Conservation (phyloP, 305 asterid species). For the Galium porrigens region DNA sequence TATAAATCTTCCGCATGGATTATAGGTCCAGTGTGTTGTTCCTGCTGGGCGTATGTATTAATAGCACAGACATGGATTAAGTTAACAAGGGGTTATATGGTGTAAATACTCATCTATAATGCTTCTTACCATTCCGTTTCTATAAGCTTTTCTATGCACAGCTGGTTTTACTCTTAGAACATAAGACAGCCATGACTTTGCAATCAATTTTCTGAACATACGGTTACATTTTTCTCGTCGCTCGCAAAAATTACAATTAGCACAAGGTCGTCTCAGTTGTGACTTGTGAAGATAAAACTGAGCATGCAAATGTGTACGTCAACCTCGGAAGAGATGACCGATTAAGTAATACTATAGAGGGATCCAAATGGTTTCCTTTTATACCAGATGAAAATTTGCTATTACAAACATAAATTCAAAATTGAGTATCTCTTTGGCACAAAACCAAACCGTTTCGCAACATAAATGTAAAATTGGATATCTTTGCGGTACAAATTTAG, state of each 20-base stretch:
- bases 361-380: neutral
- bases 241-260: neutral
- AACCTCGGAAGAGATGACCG: neutral
- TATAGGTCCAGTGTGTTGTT: slow-evolving; percentile 17
- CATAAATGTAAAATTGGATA: too few relatives aligned
- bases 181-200: neutral
- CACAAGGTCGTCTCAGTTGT: neutral
- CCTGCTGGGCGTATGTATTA: neutral
- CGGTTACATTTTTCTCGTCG: neutral
- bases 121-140: neutral
- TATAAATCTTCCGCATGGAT: slow-evolving; percentile 55
- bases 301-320: neutral
- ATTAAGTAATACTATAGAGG: too few relatives aligned
- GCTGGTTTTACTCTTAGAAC: neutral
- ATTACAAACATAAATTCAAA: too few relatives aligned
- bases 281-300: neutral
- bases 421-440: too few relatives aligned
- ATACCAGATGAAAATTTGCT: neutral
- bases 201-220: neutral
- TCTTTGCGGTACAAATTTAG: too few relatives aligned
- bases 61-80: neutral
- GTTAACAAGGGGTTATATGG: neutral
- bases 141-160: too few relatives aligned
- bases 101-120: slow-evolving; percentile 14
- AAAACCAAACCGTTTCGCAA: too few relatives aligned